Percentiles rank a stretch among this genome's conserved stretches.
These are phyloP conservation scores for Agrocybe pediades DNA, from an alignment of 768 basidiomycete species.

Conservation along the genomic window DNA sequence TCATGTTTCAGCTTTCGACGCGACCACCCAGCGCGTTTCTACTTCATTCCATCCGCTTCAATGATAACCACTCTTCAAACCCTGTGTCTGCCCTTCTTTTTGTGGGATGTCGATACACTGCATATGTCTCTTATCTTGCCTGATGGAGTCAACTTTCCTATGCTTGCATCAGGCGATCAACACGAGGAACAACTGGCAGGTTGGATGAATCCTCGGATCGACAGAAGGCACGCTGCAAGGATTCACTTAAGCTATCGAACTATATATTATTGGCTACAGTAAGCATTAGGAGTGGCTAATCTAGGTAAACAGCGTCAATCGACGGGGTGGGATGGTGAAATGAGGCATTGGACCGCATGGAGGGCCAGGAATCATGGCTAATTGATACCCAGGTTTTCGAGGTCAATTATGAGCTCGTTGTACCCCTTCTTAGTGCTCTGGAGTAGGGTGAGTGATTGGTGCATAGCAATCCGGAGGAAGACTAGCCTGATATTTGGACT, in stretches of 20 bases:
- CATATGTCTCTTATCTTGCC: no score
- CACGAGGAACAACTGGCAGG: no score
- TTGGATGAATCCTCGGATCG: background rate
- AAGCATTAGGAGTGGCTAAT: background rate
- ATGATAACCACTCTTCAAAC: no score
- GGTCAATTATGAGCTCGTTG: slow-evolving; percentile 25
- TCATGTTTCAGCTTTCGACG: no score
- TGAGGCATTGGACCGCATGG: background rate
- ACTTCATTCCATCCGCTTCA: background rate
- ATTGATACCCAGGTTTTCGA: slow-evolving; percentile 23
- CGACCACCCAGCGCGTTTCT: background rate
- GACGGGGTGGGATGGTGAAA: background rate
- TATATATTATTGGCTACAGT: background rate
- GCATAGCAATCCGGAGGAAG: background rate
- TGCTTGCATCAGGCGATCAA: no score
- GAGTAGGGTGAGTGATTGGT: background rate
- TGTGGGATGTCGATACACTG: no score
- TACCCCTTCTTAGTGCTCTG: slow-evolving; percentile 25
- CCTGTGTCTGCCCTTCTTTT: no score
- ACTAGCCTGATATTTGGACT: slow-evolving; percentile 19
- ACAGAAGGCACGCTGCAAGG: background rate
- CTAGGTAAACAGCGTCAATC: background rate
- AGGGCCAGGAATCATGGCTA: slow-evolving; percentile 2
- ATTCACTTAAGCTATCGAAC: background rate
- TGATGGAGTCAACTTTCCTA: no score